Base-by-base conservation (phyloP, 805 yeast species). In the Lipomyces lipofer region DNA sequence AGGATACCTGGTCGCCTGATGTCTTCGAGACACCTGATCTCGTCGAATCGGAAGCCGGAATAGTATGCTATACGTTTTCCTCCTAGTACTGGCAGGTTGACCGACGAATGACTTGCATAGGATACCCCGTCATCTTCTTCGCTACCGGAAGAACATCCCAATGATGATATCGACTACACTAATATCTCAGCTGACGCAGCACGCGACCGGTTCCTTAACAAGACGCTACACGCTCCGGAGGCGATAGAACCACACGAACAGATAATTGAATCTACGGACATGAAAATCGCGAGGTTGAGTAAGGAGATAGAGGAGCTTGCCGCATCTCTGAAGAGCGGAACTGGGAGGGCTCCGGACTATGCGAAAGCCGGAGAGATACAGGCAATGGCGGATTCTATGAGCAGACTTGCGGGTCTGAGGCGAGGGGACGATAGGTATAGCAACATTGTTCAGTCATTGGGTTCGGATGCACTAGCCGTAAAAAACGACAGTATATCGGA, bases 1-100 rank as follows among this genome's bases (percentile, higher is more conserved):
- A 58, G 62, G 62, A 58, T 43, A 50, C 60, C n/a, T 55, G 51
- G 53, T 58, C 62, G 19, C 62, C 56, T 5, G 59, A 54, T 17
- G 56, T 58, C 17, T 58, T 45, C 24, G 62, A 58, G 51, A 56
- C 62, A 7, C 51, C 58, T 5, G 58, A 51, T 40, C 38, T 29
- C 7, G 55, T 25, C 21, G 52, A 39, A 4, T 12, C 52, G n/a
- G 17, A 17, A 22, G 40, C 46, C 13, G 42, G 40, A 1, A 25
- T 36, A 25, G 40, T 36, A 4, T n/a, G 40, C 22, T 7, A 7
- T 13, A 25, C 10, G 6, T n/a, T 19, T 12, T 15, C 21, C 12
- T n/a, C n/a, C n/a, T n/a, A n/a, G n/a, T n/a, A n/a, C n/a, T n/a
- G n/a, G n/a, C n/a, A n/a, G n/a, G n/a, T n/a, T n/a, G n/a, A n/a